phyloP scores from a whole-genome alignment of 768 basidiomycete species.

The Mycena chlorophos region DNA sequence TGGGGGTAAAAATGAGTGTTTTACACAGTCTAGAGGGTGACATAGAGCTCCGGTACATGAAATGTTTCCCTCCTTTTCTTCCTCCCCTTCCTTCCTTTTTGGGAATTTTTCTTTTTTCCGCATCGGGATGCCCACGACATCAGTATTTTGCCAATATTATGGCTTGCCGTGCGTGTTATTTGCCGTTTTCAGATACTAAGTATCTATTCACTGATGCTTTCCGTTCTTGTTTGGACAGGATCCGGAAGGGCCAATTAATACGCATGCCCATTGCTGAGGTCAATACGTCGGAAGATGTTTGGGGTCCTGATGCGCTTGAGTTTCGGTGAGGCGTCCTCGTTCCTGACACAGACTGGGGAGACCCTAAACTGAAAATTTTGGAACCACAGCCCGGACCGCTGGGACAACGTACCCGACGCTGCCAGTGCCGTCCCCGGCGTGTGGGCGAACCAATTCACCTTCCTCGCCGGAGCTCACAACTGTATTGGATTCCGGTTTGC shows the following conservation, averaged over 20 bases:
- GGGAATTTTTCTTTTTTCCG: too few species aligned
- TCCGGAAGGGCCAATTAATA: background rate
- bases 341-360: background rate
- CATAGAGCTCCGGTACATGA: too few species aligned
- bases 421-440: background rate
- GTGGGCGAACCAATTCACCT: background rate
- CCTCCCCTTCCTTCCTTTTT: too few species aligned
- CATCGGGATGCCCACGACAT: too few species aligned
- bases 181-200: too few species aligned
- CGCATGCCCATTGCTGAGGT: background rate
- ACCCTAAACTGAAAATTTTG: background rate
- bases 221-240: too few species aligned
- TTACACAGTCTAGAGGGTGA: too few species aligned
- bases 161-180: too few species aligned
- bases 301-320: background rate
- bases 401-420: background rate
- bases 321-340: background rate
- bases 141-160: too few species aligned
- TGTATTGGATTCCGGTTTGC: background rate
- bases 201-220: too few species aligned
- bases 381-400: background rate
- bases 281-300: background rate
- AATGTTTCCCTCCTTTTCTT: too few species aligned
- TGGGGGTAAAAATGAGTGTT: too few species aligned
- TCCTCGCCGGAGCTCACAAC: background rate